These are phyloP conservation scores for Pochonia chlamydosporia DNA, from an alignment of 2,329 filamentous ascomycete species.

Conservation along the genomic window DNA sequence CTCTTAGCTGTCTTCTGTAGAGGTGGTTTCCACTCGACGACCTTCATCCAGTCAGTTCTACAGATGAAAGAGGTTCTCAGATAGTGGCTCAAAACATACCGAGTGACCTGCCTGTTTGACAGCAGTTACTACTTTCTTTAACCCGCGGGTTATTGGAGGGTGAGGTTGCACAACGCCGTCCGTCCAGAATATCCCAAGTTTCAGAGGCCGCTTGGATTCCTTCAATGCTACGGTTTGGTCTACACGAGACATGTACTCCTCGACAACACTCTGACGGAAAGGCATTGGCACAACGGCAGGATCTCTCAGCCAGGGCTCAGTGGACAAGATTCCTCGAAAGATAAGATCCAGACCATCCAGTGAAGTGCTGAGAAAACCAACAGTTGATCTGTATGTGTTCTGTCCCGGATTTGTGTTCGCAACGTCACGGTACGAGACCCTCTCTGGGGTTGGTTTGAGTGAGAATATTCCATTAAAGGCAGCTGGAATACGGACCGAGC, in stretches of 20 bases:
- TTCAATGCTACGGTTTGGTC: background rate
- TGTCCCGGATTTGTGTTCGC: constrained; percentile 42
- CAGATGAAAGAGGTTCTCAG: background rate
- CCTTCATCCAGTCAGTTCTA: background rate
- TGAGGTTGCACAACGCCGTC: constrained; percentile 46
- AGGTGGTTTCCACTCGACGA: background rate
- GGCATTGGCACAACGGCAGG: constrained; percentile 60
- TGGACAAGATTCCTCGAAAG: constrained; percentile 49
- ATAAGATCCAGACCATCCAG: constrained; percentile 48
- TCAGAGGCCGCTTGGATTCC: constrained; percentile 29
- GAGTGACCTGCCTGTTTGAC: background rate
- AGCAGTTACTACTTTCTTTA: constrained; percentile 38
- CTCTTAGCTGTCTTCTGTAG: background rate
- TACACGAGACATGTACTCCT: constrained; percentile 30
- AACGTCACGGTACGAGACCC: constrained; percentile 14
- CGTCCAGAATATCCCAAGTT: constrained; percentile 47
- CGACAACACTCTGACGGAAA: constrained; percentile 47
- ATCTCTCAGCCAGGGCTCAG: constrained; percentile 60
- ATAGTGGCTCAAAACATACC: background rate
- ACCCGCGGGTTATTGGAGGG: constrained; percentile 46
- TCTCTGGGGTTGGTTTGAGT: constrained; percentile 23
- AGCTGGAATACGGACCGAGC: constrained; percentile 31
- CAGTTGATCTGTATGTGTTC: constrained; percentile 54
- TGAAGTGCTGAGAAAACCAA: constrained; percentile 57
- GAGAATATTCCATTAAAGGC: constrained; percentile 29